phyloP scores from a whole-genome alignment of 192 early-diverging fungal genomes.

The Umbelopsis sp. region DNA sequence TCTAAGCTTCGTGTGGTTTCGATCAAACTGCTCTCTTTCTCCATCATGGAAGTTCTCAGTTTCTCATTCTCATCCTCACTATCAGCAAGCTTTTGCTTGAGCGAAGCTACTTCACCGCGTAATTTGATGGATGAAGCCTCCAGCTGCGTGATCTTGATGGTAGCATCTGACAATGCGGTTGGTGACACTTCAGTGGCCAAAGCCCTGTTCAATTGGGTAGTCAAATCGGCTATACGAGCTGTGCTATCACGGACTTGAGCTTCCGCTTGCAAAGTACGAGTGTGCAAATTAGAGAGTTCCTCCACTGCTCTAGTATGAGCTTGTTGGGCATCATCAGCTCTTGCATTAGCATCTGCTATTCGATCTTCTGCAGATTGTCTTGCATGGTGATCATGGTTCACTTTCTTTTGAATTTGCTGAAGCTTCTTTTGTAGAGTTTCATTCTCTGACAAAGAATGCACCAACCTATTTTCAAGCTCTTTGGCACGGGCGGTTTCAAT shows the following conservation, averaged over 20 bases:
- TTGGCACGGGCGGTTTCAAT: slow-evolving; percentile 45
- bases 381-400: slow-evolving; percentile 46
- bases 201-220: slow-evolving; percentile 10
- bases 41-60: slow-evolving; percentile 39
- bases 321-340: slow-evolving; percentile 53
- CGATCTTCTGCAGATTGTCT: slow-evolving; percentile 48
- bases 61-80: slow-evolving; percentile 39
- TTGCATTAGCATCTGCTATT: slow-evolving; percentile 41
- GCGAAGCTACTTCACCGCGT: slow-evolving; percentile 44
- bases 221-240: slow-evolving; percentile 29
- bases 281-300: slow-evolving; percentile 45
- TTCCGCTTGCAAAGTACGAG: slow-evolving; percentile 45
- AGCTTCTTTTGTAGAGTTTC: slow-evolving; percentile 39
- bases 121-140: slow-evolving; percentile 47
- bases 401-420: slow-evolving; percentile 45
- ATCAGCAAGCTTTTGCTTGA: slow-evolving; percentile 45
- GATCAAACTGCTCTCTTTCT: slow-evolving; percentile 39
- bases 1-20: slow-evolving; percentile 44
- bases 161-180: slow-evolving; percentile 41
- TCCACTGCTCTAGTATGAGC: slow-evolving; percentile 49
- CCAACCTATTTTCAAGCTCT: slow-evolving; percentile 48
- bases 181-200: slow-evolving; percentile 25
- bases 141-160: slow-evolving; percentile 46
- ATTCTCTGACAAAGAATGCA: slow-evolving; percentile 39
- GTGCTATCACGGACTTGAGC: slow-evolving; percentile 38